A percentile compares a stretch with the other conserved stretches of the same genome.
Evolutionary conservation across 495 filamentous ascomycete species (phyloP).

Genomic region (Penicillium macrosclerotiorum): DNA sequence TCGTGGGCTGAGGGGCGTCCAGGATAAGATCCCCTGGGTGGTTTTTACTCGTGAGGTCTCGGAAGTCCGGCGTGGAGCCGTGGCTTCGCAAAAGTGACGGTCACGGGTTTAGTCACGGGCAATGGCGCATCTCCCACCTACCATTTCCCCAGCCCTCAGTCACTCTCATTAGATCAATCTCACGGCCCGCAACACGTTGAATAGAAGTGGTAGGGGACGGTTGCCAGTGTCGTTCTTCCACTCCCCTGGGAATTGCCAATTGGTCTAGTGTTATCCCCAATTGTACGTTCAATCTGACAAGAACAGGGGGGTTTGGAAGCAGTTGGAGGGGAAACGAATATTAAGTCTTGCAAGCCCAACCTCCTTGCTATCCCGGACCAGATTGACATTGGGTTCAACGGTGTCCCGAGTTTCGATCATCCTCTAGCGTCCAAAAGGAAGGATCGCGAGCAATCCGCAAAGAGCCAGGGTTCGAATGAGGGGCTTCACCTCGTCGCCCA

Average conservation of each 20-base stretch:
- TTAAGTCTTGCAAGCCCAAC: background rate
- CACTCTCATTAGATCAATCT: no score
- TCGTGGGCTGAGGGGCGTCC: background rate
- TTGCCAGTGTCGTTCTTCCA: no score
- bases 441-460: background rate
- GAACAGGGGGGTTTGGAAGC: background rate
- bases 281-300: no score
- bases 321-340: no score
- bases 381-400: slow-evolving; percentile 1
- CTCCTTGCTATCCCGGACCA: background rate
- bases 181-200: no score
- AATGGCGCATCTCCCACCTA: no score
- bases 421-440: background rate
- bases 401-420: background rate
- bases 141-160: no score
- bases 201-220: no score
- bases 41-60: slow-evolving; percentile 5
- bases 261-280: slow-evolving; percentile 1
- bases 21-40: background rate
- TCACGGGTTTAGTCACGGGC: no score
- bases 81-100: no score
- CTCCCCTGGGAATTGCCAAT: slow-evolving; percentile 5
- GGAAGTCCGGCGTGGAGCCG: background rate
- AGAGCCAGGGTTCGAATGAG: slow-evolving; percentile 8
- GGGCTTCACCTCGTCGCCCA: slow-evolving; percentile 1